Percentiles rank a stretch among this genome's conserved stretches.
phyloP scores from a whole-genome alignment of 1,284 basidiomycete species.

The Fomes fomentarius region DNA sequence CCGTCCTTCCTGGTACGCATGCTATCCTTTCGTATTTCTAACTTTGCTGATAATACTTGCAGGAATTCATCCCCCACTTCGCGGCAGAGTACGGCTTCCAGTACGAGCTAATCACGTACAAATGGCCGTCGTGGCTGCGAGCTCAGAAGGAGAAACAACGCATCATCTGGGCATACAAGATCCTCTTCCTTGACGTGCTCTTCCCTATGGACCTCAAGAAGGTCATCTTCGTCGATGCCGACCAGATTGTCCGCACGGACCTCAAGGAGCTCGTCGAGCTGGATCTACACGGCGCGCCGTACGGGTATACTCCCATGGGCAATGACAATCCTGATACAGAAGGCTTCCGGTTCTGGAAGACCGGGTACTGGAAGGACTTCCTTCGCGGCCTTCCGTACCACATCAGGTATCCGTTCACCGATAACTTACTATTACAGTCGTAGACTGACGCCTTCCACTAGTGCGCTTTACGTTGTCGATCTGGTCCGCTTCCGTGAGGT shows the following conservation, averaged over 20 bases:
- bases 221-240: slow-evolving; percentile 98
- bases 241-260: slow-evolving; percentile 96
- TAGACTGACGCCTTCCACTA: slow-evolving; percentile 34
- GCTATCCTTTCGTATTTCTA: slow-evolving; percentile 10
- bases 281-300: slow-evolving; percentile 89
- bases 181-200: slow-evolving; percentile 96
- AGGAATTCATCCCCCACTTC: slow-evolving; percentile 95
- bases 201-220: slow-evolving; percentile 99
- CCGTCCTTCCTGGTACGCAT: slow-evolving; percentile 88
- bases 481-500: slow-evolving; percentile 93
- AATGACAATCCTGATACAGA: slow-evolving; percentile 95
- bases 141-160: slow-evolving; percentile 96
- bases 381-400: slow-evolving; percentile 85
- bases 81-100: slow-evolving; percentile 91
- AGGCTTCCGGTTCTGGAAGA: slow-evolving; percentile 98
- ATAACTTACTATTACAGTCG: not conserved
- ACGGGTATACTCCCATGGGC: slow-evolving; percentile 97
- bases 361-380: slow-evolving; percentile 91
- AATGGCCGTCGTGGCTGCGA: slow-evolving; percentile 98
- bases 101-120: slow-evolving; percentile 97
- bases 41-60: slow-evolving; percentile 7
- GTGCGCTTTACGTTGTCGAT: slow-evolving; percentile 95
- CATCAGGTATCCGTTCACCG: slow-evolving; percentile 79
- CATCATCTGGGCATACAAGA: slow-evolving; percentile 99
- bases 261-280: slow-evolving; percentile 91